Evolutionary conservation across 306 rosid species (phyloP), one percentile per base, ranked within the genome.

Genomic region (Lagenaria siceraria): DNA sequence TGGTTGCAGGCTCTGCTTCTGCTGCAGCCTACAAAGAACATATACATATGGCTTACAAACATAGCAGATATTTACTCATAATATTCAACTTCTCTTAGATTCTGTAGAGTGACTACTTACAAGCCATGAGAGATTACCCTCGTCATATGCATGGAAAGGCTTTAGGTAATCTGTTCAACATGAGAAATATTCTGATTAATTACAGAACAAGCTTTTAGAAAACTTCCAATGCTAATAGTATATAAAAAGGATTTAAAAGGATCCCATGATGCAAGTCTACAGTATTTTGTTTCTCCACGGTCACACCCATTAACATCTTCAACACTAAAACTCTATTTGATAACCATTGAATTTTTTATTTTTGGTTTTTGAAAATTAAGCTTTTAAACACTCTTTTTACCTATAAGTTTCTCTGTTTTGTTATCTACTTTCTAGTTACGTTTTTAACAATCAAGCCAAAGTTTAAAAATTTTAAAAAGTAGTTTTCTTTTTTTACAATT

Each of bases 41-140:
- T 9, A 58, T 69, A 65, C 15, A 29, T 63, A 21, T 64, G 48
- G 5, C 64, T 74, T 54, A 9, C 53, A 68, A 38, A 35, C 69
- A 62, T 62, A 29, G 69, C 21, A 13, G 21, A 27, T 19, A 43
- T 46, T 53, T 29, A 49, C 38, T 73, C 5, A 18, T 15, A 40
- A 52, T 1, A 40, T 8, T n/a, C 22, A 38, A 71, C 4, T 24
- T 43, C 49, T 46, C n/a, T 25, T 52, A 3, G 35, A 42, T 21
- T 36, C 49, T 21, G 54, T 12, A 9, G 59, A 8, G 42, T 63
- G 25, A 14, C 12, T 42, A 59, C 87, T 79, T 62, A 87, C 90
- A 83, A 87, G 83, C 93, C 93, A 89, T 80, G 93, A 68, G 81
- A 89, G 93, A 83, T 89, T 84, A 31, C 93, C 93, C 54, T 86